These are phyloP conservation scores for Macadamia tetraphylla DNA, from an alignment of 164 flowering plant species.

Conservation along the genomic window DNA sequence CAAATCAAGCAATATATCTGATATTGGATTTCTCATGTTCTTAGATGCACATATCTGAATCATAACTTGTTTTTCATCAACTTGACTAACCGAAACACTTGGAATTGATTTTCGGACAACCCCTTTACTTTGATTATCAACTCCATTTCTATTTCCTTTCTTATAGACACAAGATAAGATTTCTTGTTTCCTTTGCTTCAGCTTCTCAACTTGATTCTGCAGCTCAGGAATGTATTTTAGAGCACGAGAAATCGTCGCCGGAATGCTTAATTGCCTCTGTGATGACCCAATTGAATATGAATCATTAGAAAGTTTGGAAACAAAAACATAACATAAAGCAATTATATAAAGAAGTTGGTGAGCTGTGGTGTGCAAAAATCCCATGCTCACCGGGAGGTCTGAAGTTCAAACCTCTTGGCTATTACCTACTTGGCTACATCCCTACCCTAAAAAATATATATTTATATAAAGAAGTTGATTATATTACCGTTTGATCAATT, in stretches of 20 bases:
- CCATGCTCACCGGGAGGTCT: too few species aligned
- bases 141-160: slow-evolving; percentile 9
- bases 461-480: too few species aligned
- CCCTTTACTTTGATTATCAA: slow-evolving; percentile 3
- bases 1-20: slow-evolving; percentile 26
- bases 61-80: slow-evolving; percentile 39
- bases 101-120: slow-evolving; percentile 3
- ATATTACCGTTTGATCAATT: slow-evolving; percentile 44
- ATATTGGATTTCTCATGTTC: slow-evolving; percentile 19
- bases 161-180: slow-evolving; percentile 24
- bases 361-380: too few species aligned
- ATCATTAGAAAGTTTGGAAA: neutral
- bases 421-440: neutral
- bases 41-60: slow-evolving; percentile 36
- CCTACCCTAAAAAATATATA: too few species aligned
- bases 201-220: slow-evolving; percentile 44
- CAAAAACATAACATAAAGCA: neutral
- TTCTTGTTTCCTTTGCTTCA: slow-evolving; percentile 37
- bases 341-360: neutral
- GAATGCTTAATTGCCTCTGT: slow-evolving; percentile 62
- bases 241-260: slow-evolving; percentile 43
- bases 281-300: neutral
- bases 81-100: slow-evolving; percentile 23
- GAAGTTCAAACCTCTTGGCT: too few species aligned
- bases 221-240: slow-evolving; percentile 63